Conservation (phyloP, 176 grass and related monocot genomes). For the Secale cereale region DNA sequence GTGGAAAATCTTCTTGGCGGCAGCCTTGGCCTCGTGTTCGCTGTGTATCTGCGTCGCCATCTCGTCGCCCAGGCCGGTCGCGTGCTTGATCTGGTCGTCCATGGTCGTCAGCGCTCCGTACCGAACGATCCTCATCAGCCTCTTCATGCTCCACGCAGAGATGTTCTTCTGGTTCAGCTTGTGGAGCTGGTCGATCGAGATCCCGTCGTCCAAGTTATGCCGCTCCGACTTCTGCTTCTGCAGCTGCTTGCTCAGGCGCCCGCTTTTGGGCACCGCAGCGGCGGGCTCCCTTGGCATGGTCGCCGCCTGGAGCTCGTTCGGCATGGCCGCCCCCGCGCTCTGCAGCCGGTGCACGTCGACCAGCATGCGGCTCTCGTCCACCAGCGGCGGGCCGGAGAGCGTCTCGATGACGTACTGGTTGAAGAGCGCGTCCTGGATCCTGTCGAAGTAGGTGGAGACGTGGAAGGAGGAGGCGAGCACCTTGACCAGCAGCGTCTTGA, state of each 20-base stretch:
- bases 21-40: constrained; percentile 83
- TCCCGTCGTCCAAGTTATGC: constrained; percentile 45
- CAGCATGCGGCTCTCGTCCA: constrained; percentile 74
- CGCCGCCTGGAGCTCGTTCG: constrained; percentile 47
- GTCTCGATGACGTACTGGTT: constrained; percentile 98
- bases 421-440: constrained; percentile 93
- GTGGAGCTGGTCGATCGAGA: constrained; percentile 82
- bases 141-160: constrained; percentile 97
- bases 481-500: constrained; percentile 92
- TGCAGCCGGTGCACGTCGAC: constrained; percentile 76
- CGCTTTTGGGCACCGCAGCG: constrained; percentile 30
- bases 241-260: constrained; percentile 49
- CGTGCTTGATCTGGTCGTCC: constrained; percentile 64
- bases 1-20: constrained; percentile 83
- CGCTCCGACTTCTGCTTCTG: constrained; percentile 47
- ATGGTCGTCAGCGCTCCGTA: constrained; percentile 71
- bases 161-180: constrained; percentile 91
- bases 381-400: constrained; percentile 68
- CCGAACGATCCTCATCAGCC: constrained; percentile 84
- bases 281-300: constrained; percentile 36
- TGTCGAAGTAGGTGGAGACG: constrained; percentile 97
- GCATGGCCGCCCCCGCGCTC: constrained; percentile 60
- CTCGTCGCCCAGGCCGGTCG: constrained; percentile 48
- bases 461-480: constrained; percentile 91
- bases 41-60: constrained; percentile 67